These are phyloP conservation scores for Penicillium egyptiacum DNA, from an alignment of 495 filamentous ascomycete species.

Conservation along the genomic window DNA sequence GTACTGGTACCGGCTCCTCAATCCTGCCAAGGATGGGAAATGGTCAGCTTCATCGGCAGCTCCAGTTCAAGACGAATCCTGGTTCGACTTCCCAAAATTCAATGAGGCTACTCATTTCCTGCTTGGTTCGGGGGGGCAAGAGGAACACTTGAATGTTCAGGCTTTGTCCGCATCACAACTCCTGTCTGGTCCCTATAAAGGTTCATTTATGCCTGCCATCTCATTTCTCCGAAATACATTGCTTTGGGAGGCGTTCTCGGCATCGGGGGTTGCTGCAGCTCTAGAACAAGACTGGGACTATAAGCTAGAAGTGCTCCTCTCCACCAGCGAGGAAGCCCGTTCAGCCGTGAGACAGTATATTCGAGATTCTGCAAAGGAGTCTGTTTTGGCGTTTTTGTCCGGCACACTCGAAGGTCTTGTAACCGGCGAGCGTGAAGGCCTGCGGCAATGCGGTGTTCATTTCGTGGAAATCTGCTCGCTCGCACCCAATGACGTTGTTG, in stretches of 20 bases:
- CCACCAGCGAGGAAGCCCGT: slow-evolving; percentile 62
- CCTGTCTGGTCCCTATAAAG: slow-evolving; percentile 34
- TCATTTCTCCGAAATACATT: slow-evolving; percentile 72
- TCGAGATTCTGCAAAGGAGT: slow-evolving; percentile 27
- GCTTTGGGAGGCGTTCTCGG: slow-evolving; percentile 65
- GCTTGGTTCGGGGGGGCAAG: slow-evolving; percentile 25
- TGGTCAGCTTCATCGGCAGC: slow-evolving; percentile 15
- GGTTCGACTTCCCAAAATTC: slow-evolving; percentile 49
- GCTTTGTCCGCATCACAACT: slow-evolving; percentile 26
- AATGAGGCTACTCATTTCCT: slow-evolving; percentile 37
- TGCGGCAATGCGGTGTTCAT: slow-evolving; percentile 55
- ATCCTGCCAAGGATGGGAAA: slow-evolving; percentile 45
- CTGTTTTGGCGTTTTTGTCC: slow-evolving; percentile 45
- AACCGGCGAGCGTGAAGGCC: slow-evolving; percentile 44
- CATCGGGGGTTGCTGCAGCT: slow-evolving; percentile 48
- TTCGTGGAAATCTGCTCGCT: slow-evolving; percentile 70
- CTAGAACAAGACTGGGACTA: slow-evolving; percentile 84
- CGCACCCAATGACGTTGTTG: slow-evolving; percentile 53
- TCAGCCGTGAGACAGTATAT: slow-evolving; percentile 56
- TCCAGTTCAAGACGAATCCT: slow-evolving; percentile 27
- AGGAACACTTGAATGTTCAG: slow-evolving; percentile 22
- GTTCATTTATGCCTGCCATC: slow-evolving; percentile 59
- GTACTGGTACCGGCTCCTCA: slow-evolving; percentile 71
- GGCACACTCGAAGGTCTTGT: slow-evolving; percentile 61
- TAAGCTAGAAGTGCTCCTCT: slow-evolving; percentile 67